phyloP scores from a whole-genome alignment of 306 rosid species.

The Senna siamea region DNA sequence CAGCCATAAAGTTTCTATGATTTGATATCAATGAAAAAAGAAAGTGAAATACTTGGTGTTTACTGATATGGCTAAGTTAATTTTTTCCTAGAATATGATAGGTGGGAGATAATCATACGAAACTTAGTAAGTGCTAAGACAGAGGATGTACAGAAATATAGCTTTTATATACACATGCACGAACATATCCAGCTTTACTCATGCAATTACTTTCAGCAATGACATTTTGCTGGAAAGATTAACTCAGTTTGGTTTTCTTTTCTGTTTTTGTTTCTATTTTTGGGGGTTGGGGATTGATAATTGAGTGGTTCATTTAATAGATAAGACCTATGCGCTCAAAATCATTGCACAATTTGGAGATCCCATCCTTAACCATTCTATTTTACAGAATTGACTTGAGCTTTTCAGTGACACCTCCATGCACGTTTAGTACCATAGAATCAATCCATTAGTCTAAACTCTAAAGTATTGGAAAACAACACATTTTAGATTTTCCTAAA shows the following conservation, averaged over 20 bases:
- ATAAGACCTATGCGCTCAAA: background rate
- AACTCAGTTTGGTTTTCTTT: background rate
- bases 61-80: background rate
- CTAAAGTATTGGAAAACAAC: background rate
- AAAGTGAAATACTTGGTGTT: background rate
- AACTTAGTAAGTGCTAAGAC: background rate
- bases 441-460: background rate
- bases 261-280: background rate
- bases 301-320: background rate
- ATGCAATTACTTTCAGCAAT: background rate
- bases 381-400: background rate
- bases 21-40: background rate
- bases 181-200: background rate
- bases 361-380: background rate
- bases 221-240: background rate
- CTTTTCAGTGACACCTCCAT: background rate
- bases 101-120: background rate
- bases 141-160: background rate
- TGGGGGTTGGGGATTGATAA: background rate
- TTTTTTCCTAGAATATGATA: background rate
- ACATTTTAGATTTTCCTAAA: background rate
- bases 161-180: too few species aligned
- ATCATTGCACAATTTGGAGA: background rate
- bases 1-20: background rate
- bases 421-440: background rate